Percentiles rank a stretch among this genome's conserved stretches.
These are phyloP conservation scores for Pleurostoma richardsiae DNA, from an alignment of 2,329 filamentous ascomycete genomes.

Conservation along the genomic window DNA sequence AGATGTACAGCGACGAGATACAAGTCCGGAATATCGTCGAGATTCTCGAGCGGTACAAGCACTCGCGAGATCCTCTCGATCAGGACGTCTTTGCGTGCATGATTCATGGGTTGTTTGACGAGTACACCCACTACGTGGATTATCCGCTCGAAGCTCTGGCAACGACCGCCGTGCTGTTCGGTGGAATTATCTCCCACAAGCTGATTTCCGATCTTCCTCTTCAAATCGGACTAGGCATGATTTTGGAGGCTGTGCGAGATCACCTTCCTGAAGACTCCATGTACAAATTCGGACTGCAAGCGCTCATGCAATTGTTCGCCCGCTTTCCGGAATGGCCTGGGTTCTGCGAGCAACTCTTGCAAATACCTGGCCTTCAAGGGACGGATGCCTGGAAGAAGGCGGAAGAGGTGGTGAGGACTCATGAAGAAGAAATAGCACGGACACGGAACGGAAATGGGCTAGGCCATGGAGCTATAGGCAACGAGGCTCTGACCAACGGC, in stretches of 20 bases:
- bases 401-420: slow-evolving; percentile 70
- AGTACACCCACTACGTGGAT: slow-evolving; percentile 91
- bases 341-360: slow-evolving; percentile 80
- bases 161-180: slow-evolving; percentile 93
- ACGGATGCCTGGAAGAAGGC: slow-evolving; percentile 83
- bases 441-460: slow-evolving; percentile 41
- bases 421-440: slow-evolving; percentile 55
- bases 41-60: slow-evolving; percentile 80
- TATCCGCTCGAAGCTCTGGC: slow-evolving; percentile 95
- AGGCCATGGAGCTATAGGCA: slow-evolving; percentile 27
- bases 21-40: slow-evolving; percentile 83
- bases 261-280: slow-evolving; percentile 79
- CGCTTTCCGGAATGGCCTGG: slow-evolving; percentile 92
- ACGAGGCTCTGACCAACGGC: slow-evolving; percentile 63
- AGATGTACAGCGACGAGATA: slow-evolving; percentile 91
- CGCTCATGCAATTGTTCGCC: slow-evolving; percentile 79
- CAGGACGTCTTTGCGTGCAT: slow-evolving; percentile 98
- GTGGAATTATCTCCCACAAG: slow-evolving; percentile 91
- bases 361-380: slow-evolving; percentile 74
- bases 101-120: slow-evolving; percentile 96
- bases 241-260: slow-evolving; percentile 90
- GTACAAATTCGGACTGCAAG: slow-evolving; percentile 98
- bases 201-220: slow-evolving; percentile 85
- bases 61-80: slow-evolving; percentile 74
- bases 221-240: slow-evolving; percentile 94